phyloP scores from a whole-genome alignment of 768 basidiomycete genomes.

The Psilocybe subaeruginosa region DNA sequence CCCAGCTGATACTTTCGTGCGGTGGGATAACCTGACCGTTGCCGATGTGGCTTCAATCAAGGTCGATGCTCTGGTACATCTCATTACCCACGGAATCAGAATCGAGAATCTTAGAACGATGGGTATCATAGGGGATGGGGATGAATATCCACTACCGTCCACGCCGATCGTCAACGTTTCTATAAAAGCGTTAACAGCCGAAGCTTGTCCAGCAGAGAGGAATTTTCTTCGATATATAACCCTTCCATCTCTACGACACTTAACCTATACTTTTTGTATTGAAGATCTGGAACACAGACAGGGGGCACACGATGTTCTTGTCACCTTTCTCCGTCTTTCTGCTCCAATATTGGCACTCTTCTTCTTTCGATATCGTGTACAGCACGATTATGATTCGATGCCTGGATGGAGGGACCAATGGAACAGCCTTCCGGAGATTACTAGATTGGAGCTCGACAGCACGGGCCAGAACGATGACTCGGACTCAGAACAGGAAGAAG shows the following conservation, averaged over 20 bases:
- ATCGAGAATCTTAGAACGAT: not conserved
- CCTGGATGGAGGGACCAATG: too few relatives aligned
- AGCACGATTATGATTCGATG: too few relatives aligned
- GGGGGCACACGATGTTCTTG: not conserved
- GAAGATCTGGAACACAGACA: not conserved
- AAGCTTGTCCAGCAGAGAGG: not conserved
- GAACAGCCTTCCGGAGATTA: not conserved
- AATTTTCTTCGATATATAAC: not conserved
- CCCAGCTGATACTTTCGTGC: not conserved
- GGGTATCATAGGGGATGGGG: not conserved
- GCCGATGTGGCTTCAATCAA: not conserved
- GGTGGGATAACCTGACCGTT: not conserved
- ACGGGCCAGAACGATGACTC: not conserved
- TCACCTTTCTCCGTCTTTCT: not conserved
- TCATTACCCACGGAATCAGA: not conserved
- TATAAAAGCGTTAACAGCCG: not conserved
- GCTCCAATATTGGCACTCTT: not conserved
- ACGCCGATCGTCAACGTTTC: not conserved
- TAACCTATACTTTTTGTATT: not conserved
- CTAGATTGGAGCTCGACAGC: not conserved
- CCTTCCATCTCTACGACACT: not conserved
- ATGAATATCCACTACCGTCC: not conserved
- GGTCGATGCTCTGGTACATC: not conserved
- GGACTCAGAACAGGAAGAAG: not conserved
- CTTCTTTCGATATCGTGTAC: not conserved